Evolutionary conservation across 306 rosid species (phyloP), one percentile per base, ranked within the genome.

Genomic region (Urtica urens): DNA sequence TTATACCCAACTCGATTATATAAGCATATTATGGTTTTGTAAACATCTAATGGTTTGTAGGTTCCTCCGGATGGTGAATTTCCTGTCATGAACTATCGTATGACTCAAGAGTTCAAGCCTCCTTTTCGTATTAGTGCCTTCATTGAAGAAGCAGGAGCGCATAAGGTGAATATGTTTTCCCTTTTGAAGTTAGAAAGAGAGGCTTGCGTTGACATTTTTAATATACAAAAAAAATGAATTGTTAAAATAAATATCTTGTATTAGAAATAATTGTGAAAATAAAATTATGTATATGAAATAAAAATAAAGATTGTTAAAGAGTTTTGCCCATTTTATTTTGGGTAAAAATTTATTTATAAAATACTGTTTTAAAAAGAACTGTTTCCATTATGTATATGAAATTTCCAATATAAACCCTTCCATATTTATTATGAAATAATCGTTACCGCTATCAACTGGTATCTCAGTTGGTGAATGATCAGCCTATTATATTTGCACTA

Each of bases 81-180:
- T 68, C 86, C 93, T 1, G 93, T 80, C 62, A 84, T 84, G 95
- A 84, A 80, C 60, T 84, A 78, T 67, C 93, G 92, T 24, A 65
- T 84, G 83, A 84, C 83, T 58, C 95, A 84, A 64, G 87, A 75
- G 61, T 84, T 80, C 57, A 80, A 61, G 71, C 80, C 95, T 68
- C 95, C 92, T 60, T 84, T 84, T 58, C 83, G 76, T 60, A 73
- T 84, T 30, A 84, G 78, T 71, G 57, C 82, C 55, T 64, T 84
- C 66, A 65, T 84, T 15, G 95, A 85, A 76, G 92, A 80, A 71
- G 64, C 78, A 28, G 95, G 93, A 46, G 23, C 63, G 27, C 81
- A 50, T 22, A 85, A 80, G 87, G 95, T 80, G 66, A 60, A 44
- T 20, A 23, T 38, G 46, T 51, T 45, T 3, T 23, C 17, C 43